Conservation (phyloP, 2,329 filamentous ascomycete genomes). For the Thyridium curvatum region DNA sequence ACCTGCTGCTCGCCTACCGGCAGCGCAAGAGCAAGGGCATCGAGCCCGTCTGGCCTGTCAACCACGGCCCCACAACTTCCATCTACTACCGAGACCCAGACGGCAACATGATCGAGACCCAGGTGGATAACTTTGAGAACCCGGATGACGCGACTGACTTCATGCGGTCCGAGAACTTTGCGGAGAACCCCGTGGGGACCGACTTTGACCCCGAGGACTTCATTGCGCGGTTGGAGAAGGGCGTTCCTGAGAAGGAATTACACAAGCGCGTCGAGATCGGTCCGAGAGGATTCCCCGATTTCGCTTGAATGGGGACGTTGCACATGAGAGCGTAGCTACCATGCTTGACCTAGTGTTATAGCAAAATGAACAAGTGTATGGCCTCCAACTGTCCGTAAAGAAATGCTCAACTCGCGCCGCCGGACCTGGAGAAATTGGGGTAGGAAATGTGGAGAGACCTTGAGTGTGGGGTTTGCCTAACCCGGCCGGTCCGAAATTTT, state of each 20-base stretch:
- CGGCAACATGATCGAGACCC: constrained; percentile 38
- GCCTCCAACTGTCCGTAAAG: too few species aligned
- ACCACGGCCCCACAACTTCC: constrained; percentile 39
- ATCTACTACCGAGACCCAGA: constrained; percentile 45
- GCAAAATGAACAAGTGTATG: too few species aligned
- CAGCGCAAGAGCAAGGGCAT: constrained; percentile 27
- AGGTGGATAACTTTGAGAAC: constrained; percentile 35
- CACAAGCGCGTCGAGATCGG: constrained; percentile 18
- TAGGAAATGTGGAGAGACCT: too few species aligned
- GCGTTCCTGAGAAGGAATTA: constrained; percentile 16
- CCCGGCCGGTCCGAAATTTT: too few species aligned
- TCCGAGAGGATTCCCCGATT: constrained; percentile 7
- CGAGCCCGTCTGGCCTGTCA: constrained; percentile 33
- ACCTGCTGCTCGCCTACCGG: constrained; percentile 27
- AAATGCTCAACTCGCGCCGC: too few species aligned
- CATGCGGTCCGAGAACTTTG: constrained; percentile 28
- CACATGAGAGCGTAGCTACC: too few species aligned
- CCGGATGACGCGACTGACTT: constrained; percentile 27
- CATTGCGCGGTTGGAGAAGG: constrained; percentile 15
- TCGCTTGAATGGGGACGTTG: too few species aligned
- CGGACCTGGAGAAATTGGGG: too few species aligned
- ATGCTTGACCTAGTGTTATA: too few species aligned
- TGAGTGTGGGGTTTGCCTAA: too few species aligned
- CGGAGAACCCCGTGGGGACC: constrained; percentile 33
- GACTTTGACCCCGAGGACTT: constrained; percentile 39